Evolutionary conservation across 768 basidiomycete genomes (phyloP).

Genomic region (Pleurotus pulmonarius): DNA sequence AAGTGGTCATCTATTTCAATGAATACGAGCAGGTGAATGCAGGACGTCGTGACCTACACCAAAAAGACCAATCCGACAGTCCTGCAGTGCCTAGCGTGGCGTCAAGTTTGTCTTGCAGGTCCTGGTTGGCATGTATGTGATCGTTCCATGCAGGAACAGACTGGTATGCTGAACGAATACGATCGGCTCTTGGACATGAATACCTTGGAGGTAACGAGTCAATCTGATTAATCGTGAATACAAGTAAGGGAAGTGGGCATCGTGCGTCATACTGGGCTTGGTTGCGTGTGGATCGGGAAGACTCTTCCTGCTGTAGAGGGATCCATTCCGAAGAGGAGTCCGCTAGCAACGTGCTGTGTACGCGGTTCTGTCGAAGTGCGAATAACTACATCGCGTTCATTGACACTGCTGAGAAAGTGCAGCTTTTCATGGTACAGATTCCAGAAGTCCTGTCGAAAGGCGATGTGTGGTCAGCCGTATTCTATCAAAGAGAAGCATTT

Average conservation of each 20-base stretch:
- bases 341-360: conserved; percentile 13
- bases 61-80: conserved; percentile 11
- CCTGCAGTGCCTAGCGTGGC: conserved; percentile 11
- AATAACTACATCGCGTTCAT: conserved; percentile 10
- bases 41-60: conserved; percentile 7
- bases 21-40: not conserved
- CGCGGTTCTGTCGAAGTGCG: conserved; percentile 13
- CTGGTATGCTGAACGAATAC: conserved; percentile 14
- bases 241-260: not conserved
- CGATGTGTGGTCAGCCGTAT: not conserved
- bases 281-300: conserved; percentile 10
- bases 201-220: conserved; percentile 14
- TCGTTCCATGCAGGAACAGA: conserved; percentile 14
- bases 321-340: conserved; percentile 14
- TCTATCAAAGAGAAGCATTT: not conserved
- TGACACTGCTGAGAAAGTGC: conserved; percentile 9
- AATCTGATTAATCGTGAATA: conserved; percentile 6
- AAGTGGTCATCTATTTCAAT: conserved; percentile 12
- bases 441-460: conserved; percentile 12
- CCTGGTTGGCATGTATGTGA: conserved; percentile 10
- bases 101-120: conserved; percentile 10
- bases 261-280: not conserved
- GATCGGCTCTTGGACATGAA: conserved; percentile 12
- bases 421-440: conserved; percentile 13
- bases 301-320: not conserved